phyloP scores from a whole-genome alignment of 345 rosid genomes.

The sweet orange (Citrus sinensis) region DVS_A1.0 CM039161.1:24445501-24446000 shows the following conservation, averaged over 20 bases:
- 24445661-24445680: neutral
- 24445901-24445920: conserved; percentile 97
- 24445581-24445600: conserved; percentile 78
- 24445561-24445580: conserved; percentile 97
- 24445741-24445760: neutral
- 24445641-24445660: conserved; percentile 1
- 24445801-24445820: neutral
- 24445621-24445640: neutral
- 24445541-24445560: conserved; percentile 86
- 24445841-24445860: neutral
- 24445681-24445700: neutral
- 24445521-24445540: conserved; percentile 95
- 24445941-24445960: conserved; percentile 83
- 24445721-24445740: neutral
- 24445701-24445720: neutral
- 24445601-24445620: conserved; percentile 55
- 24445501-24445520: conserved; percentile 87
- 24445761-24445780: neutral
- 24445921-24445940: conserved; percentile 85
- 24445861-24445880: conserved; percentile 30
- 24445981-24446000: conserved; percentile 86
- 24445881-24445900: conserved; percentile 92
- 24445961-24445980: conserved; percentile 92
- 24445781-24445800: neutral
- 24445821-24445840: conserved; percentile 5